Percentiles rank a stretch among this genome's conserved stretches.
Conservation (phyloP, 1,284 basidiomycete genomes). For the Jaminaea rosea region DNA sequence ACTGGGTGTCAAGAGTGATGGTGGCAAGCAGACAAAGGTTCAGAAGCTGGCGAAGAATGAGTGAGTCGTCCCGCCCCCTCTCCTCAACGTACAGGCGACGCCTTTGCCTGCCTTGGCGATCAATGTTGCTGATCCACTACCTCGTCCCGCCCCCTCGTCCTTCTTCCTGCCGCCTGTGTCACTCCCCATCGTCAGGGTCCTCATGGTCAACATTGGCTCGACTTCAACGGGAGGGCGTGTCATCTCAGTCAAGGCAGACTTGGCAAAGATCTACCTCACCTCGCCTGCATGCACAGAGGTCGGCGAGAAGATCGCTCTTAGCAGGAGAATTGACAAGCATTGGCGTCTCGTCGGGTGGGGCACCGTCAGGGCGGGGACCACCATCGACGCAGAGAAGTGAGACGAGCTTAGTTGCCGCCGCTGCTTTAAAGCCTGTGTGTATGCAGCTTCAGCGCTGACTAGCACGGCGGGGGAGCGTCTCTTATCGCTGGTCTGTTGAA, state of each 20-base stretch:
- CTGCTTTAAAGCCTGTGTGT: too few relatives aligned
- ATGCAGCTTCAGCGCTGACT: too few relatives aligned
- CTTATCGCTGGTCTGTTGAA: too few relatives aligned
- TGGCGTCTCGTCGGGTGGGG: slow-evolving; percentile 61
- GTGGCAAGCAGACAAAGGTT: slow-evolving; percentile 90
- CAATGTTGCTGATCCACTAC: too few relatives aligned
- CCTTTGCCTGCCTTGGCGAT: too few relatives aligned
- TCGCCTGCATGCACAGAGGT: slow-evolving; percentile 45
- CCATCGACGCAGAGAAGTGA: slow-evolving; percentile 32
- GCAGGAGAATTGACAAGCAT: slow-evolving; percentile 66
- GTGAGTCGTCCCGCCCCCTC: too few relatives aligned
- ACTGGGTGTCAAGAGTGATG: slow-evolving; percentile 95
- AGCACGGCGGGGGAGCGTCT: too few relatives aligned
- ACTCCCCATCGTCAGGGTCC: too few relatives aligned
- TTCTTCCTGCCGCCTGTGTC: too few relatives aligned
- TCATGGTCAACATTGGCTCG: slow-evolving; percentile 54
- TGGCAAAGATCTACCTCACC: slow-evolving; percentile 46
- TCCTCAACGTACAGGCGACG: too few relatives aligned
- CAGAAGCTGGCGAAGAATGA: slow-evolving; percentile 87
- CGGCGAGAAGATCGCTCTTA: slow-evolving; percentile 45
- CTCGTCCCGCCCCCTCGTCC: too few relatives aligned
- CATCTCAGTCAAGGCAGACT: slow-evolving; percentile 42
- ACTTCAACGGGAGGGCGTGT: slow-evolving; percentile 40
- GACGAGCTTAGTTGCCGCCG: too few relatives aligned
- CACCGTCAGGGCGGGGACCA: slow-evolving; percentile 37